Percentiles rank a stretch among this genome's conserved stretches.
Conservation (phyloP, 257 asterid genomes). For the Solanum corneliomulleri region DNA sequence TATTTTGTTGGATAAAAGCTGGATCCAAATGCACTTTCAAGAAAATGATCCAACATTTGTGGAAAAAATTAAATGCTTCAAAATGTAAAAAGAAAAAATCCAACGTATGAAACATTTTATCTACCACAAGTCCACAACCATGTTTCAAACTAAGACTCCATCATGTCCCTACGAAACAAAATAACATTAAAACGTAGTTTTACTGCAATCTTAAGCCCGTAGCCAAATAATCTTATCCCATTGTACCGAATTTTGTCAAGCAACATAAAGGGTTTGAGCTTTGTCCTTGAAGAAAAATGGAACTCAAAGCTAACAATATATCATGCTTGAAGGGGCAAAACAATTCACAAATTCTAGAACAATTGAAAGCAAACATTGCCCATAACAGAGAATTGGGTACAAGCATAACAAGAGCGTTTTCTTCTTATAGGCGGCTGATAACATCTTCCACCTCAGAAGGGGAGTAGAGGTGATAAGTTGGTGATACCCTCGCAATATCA, state of each 20-base stretch:
- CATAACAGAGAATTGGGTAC: neutral
- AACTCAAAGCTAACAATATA: neutral
- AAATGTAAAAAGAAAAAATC: neutral
- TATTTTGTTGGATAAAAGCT: neutral
- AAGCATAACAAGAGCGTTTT: neutral
- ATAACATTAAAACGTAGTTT: neutral
- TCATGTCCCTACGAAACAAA: neutral
- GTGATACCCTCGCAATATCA: slow-evolving; percentile 82
- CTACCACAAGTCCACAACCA: neutral
- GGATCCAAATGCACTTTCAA: neutral
- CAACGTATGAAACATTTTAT: neutral
- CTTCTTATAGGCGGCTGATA: slow-evolving; percentile 50
- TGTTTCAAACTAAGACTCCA: neutral
- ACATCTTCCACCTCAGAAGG: slow-evolving; percentile 84
- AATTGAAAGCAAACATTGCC: neutral
- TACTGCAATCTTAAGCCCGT: neutral
- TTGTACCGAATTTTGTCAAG: neutral
- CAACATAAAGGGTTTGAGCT: neutral
- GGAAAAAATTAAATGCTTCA: neutral
- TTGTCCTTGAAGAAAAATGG: neutral
- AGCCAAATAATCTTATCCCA: neutral
- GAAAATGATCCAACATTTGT: neutral
- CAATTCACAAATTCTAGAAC: neutral
- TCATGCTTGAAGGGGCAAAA: neutral
- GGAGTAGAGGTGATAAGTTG: slow-evolving; percentile 70